phyloP scores from a whole-genome alignment of 257 asterid species.

The Lantana camara region DNA sequence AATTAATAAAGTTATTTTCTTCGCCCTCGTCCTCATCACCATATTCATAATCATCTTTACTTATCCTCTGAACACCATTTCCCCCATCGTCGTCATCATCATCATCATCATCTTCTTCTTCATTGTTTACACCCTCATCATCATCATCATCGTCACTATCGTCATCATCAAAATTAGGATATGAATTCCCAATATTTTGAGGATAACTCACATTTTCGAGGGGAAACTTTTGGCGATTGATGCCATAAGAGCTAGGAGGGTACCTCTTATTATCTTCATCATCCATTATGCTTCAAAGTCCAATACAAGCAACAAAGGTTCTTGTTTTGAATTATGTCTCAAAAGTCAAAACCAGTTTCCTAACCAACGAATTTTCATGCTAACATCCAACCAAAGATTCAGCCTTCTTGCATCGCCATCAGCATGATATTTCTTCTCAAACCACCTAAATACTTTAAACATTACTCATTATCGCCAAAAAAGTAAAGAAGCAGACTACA shows the following conservation, averaged over 20 bases:
- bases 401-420: not conserved
- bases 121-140: constrained; percentile 33
- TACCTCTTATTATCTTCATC: constrained; percentile 61
- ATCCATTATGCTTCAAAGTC: constrained; percentile 34
- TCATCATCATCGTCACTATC: constrained; percentile 32
- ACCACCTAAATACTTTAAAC: constrained; percentile 21
- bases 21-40: constrained; percentile 42
- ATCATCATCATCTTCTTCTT: constrained; percentile 45
- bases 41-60: constrained; percentile 42
- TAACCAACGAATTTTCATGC: not conserved
- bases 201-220: constrained; percentile 38
- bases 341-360: constrained; percentile 7
- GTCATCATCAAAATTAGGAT: constrained; percentile 38
- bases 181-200: constrained; percentile 32
- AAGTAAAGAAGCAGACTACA: not conserved
- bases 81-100: constrained; percentile 56
- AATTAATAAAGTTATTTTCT: constrained; percentile 24
- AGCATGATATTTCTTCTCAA: constrained; percentile 4
- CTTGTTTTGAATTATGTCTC: not conserved
- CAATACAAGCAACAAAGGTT: constrained; percentile 3
- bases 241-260: constrained; percentile 45
- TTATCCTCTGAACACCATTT: constrained; percentile 41
- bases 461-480: constrained; percentile 5
- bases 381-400: constrained; percentile 17
- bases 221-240: constrained; percentile 41